Evolutionary conservation across 2,329 filamentous ascomycete species (phyloP), one percentile per base, ranked within the genome.

Genomic region (Cordyceps tenuipes): DNA sequence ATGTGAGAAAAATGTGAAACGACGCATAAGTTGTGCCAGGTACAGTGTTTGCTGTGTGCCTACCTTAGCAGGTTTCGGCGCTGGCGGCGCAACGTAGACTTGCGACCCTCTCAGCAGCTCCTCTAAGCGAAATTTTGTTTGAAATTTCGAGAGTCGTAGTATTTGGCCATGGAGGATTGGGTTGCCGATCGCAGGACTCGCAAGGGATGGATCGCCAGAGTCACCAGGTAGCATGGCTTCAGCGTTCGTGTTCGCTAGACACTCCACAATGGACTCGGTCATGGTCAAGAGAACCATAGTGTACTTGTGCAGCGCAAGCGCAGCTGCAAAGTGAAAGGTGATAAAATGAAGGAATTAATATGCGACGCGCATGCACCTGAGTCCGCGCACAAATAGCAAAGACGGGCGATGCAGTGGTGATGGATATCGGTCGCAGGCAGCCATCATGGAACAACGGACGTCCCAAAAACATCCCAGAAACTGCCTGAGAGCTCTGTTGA

Each of bases 281-380:
- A 91, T 87, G n/a, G 86, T 89, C 47, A 94, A 83, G 48, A 89
- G 78, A 19, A 92, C 88, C 89, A 93, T 93, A 6, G 15, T 5
- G 41, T 17, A 3, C 36, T 10, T 34, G 10, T 9, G 13, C 23
- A 15, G 29, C 26, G 29, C 26, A 13, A 10, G 15, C 2, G 41
- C 15, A 15, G 17, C 34, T 12, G 36, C 47, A 46, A 49, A 8
- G 8, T 10, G n/a, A 43, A 17, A 29, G 36, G 63, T 60, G 52
- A 36, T 47, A 56, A 41, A 34, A 57, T 13, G 10, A 17, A 19
- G 13, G 19, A 23, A 5, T 41, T 31, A 23, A 10, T 41, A 15
- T 49, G 4, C 21, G 21, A 15, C 21, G 15, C n/a, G 31, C n/a
- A 23, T 39, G n/a, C 49, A 19, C 31, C 10, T 10, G 26, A 26